Base-by-base conservation (phyloP, 805 yeast genomes). In the Candida silvicultrix region DNA sequence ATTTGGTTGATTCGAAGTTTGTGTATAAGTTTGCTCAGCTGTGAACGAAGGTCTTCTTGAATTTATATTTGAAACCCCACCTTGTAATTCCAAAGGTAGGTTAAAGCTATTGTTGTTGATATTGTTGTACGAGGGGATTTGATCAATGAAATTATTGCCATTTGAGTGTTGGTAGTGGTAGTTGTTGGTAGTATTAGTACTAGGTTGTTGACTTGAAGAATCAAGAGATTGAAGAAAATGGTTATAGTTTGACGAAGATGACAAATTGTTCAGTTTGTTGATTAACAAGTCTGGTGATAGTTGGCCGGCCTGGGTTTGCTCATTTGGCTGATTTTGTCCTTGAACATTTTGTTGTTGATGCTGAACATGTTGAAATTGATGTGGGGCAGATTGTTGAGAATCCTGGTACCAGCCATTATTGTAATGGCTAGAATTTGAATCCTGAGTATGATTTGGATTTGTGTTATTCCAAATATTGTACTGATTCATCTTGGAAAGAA, bases 11-110 rank as follows among this genome's bases (percentile, higher is more conserved):
- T 59, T 56, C 57, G 9, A 10, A 49, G 44, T 64, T 75, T 48
- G 78, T 3, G 75, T 66, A 57, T 83, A 42, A 23, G 53, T 45
- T 43, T 52, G 52, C 32, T 58, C 92, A 2, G 89, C 86, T 12
- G 88, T 81, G 58, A 80, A 84, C 45, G 84, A 77, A 14, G 90
- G 89, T 63, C 94, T 74, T 63, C 94, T 73, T 11, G 85, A 77
- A 21, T 77, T 74, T 38, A 81, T 79, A 46, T 69, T 78, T 25
- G 78, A 78, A 2, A 81, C 66, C 0, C 86, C 86, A 39, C 86
- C 85, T 60, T 80, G 85, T 35, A 81, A 67, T 53, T 81, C 85
- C 6, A 67, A 46, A 0, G 87, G 86, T 43, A 81, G 43, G 36
- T 48, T 52, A 49, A 54, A 60, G 40, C 16, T 49, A 52, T 6